Evolutionary conservation across 176 grass and related monocot species (phyloP).

Genomic region (Themeda triandra): DNA sequence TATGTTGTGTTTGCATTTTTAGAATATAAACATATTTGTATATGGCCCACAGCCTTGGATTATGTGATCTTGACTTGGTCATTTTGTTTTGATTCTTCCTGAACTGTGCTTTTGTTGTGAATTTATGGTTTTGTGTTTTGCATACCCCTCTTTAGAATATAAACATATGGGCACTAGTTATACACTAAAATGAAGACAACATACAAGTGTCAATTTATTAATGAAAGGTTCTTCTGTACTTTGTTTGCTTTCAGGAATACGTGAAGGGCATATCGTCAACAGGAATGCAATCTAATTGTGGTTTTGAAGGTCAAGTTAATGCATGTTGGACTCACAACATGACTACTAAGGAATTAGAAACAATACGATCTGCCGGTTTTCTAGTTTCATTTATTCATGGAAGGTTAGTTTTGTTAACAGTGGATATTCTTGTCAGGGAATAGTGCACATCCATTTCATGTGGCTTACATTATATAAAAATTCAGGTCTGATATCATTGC

Average conservation of each 20-base stretch:
- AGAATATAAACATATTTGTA: background rate
- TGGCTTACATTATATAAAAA: background rate
- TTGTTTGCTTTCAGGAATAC: slow-evolving; percentile 59
- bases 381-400: slow-evolving; percentile 93
- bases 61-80: background rate
- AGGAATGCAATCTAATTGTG: slow-evolving; percentile 92
- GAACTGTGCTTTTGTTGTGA: background rate
- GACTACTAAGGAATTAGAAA: slow-evolving; percentile 64
- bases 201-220: background rate
- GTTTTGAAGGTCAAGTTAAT: slow-evolving; percentile 94
- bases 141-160: background rate
- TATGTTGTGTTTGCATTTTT: slow-evolving; percentile 7
- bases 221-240: background rate
- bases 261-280: slow-evolving; percentile 82
- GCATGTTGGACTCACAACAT: slow-evolving; percentile 96
- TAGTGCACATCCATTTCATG: background rate
- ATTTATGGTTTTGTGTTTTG: background rate
- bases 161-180: background rate
- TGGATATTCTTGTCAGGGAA: background rate
- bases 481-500: slow-evolving; percentile 82
- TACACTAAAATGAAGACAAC: background rate
- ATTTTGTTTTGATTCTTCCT: background rate
- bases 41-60: background rate
- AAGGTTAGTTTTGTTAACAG: slow-evolving; percentile 48
- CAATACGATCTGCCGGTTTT: slow-evolving; percentile 67